Percentiles rank a stretch among this genome's conserved stretches.
Conservation (phyloP, 345 rosid species). For the Erucastrum elatum region DNA sequence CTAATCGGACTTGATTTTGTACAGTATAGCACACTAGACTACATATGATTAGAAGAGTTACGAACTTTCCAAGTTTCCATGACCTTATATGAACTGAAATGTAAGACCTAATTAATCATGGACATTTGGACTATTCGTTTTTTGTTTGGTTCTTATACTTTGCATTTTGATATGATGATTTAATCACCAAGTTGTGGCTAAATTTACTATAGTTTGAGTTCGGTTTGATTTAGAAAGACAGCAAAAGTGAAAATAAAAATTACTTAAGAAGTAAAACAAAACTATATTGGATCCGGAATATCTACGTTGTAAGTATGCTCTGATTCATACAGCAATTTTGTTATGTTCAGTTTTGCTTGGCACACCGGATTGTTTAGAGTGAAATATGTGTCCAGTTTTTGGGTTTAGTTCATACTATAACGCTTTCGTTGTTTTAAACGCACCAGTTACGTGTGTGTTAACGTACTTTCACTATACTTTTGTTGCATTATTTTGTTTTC, state of each 20-base stretch:
- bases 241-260: background rate
- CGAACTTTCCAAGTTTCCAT: background rate
- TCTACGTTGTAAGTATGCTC: background rate
- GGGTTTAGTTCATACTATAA: background rate
- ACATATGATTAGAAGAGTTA: background rate
- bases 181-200: background rate
- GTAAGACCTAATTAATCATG: background rate
- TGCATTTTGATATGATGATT: background rate
- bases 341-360: background rate
- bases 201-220: background rate
- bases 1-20: background rate
- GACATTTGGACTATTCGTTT: background rate
- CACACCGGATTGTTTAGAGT: background rate
- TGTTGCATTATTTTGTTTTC: background rate
- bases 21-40: background rate
- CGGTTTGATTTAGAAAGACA: background rate
- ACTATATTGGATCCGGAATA: background rate
- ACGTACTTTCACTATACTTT: background rate
- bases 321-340: background rate
- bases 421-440: background rate
- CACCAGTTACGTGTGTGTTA: background rate
- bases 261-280: background rate
- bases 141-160: background rate
- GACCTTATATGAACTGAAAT: background rate
- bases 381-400: background rate